These are phyloP conservation scores for Tolypocladium tundrense DNA, from an alignment of 2,329 filamentous ascomycete species.

Conservation along the genomic window DNA sequence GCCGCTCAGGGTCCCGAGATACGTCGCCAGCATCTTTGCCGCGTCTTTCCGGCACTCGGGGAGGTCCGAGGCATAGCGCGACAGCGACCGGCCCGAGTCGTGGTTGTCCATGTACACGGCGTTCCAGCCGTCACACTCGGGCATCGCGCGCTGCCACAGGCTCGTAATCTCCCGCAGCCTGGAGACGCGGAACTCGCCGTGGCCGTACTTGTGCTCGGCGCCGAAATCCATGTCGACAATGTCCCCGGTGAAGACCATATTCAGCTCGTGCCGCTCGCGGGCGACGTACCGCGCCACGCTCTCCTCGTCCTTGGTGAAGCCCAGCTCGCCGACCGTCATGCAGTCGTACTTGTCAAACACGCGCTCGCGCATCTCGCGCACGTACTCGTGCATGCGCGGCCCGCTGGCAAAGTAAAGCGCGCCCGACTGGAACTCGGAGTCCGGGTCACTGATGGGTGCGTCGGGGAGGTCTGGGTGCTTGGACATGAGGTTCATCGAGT, in stretches of 20 bases:
- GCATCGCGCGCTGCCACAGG: slow-evolving; percentile 27
- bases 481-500: slow-evolving; percentile 46
- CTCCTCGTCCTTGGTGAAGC: slow-evolving; percentile 22
- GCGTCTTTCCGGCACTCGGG: slow-evolving; percentile 24
- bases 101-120: slow-evolving; percentile 46
- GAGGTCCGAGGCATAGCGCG: too few species aligned
- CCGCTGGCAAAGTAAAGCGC: slow-evolving; percentile 39
- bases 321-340: slow-evolving; percentile 35
- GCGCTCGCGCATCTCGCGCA: background rate
- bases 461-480: slow-evolving; percentile 38
- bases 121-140: slow-evolving; percentile 31
- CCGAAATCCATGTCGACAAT: slow-evolving; percentile 20
- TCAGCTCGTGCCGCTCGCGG: slow-evolving; percentile 24
- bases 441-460: slow-evolving; percentile 26
- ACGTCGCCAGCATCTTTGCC: slow-evolving; percentile 36
- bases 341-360: slow-evolving; percentile 38
- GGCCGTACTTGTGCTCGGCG: slow-evolving; percentile 25
- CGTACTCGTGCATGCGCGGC: slow-evolving; percentile 37
- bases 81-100: slow-evolving; percentile 32
- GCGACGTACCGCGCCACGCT: slow-evolving; percentile 38
- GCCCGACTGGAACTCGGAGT: slow-evolving; percentile 23
- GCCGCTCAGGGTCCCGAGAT: slow-evolving; percentile 28
- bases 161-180: slow-evolving; percentile 23
- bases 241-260: slow-evolving; percentile 17
- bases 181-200: slow-evolving; percentile 24